Conservation (phyloP, 2,329 filamentous ascomycete species). For the Cordyceps cicadae region DNA sequence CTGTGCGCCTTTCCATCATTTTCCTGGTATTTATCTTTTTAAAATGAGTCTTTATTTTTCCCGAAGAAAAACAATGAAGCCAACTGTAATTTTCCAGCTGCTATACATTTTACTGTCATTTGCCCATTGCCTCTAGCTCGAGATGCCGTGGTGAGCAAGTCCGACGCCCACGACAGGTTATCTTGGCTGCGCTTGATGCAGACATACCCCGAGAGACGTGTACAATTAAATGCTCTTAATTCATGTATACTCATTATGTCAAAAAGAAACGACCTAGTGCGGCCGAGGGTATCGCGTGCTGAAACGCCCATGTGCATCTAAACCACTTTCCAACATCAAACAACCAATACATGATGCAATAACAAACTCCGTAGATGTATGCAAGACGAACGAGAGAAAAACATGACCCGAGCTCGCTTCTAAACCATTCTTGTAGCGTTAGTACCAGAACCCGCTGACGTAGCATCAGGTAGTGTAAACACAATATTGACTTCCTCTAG, state of each 20-base stretch:
- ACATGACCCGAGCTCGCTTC: neutral
- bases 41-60: too few species aligned
- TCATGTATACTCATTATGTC: slow-evolving; percentile 1
- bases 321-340: neutral
- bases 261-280: slow-evolving; percentile 13
- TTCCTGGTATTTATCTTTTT: neutral
- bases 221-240: neutral
- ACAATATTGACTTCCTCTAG: neutral
- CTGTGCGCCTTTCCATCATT: neutral
- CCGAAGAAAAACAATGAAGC: too few species aligned
- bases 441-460: neutral
- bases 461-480: neutral
- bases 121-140: too few species aligned
- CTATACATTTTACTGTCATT: too few species aligned
- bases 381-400: neutral
- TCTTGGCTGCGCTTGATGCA: neutral
- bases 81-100: too few species aligned
- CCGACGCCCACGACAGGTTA: too few species aligned
- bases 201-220: neutral
- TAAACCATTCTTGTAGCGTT: neutral
- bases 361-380: slow-evolving; percentile 4
- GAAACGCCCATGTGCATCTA: slow-evolving; percentile 7
- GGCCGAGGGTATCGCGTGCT: slow-evolving; percentile 16
- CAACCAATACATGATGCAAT: neutral
- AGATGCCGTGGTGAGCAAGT: neutral